Base-by-base conservation (phyloP, 2,329 filamentous ascomycete species). In the Ophiostoma angusticollis region DNA sequence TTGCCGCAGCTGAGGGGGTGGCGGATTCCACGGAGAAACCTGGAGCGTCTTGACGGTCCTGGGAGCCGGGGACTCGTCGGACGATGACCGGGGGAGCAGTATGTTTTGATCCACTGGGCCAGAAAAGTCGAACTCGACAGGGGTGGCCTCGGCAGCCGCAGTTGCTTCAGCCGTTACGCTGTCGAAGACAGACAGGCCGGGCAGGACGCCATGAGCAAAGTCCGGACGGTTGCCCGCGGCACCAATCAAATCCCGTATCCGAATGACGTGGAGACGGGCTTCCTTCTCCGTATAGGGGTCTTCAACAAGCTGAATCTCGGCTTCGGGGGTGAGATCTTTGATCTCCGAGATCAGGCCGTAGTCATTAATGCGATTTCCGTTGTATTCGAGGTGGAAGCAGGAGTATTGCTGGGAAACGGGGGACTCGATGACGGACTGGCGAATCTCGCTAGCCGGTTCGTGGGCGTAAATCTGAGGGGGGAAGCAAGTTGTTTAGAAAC, bases 221-320 rank as follows among this genome's bases (percentile, higher is more conserved):
- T 96, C 91, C 39, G 85, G 81, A 44, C 87, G 80, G 59, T 95
- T 78, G 30, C 86, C 86, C 30, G 89, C 79, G 51, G 89, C 89
- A 35, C 91, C 91, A 51, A 98, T 86, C 48, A 98, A 72, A 57
- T 98, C 91, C 47, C 91, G 74, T 45, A 94, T 80, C 49, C 91
- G 74, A 37, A 98, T 77, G 47, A 96, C 67, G 61, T 98, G 91
- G 68, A 98, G 82, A 48, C 93, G 80, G 22, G 91, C 89, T 63
- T 98, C 91, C 65, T 94, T 96, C 65, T 98, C 91, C 31, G 85
- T 98, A 60, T 98, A 98, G 32, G 93, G 84, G 55, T 98, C 91
- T 62, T 95, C 82, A 39, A 95, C 77, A 50, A 98, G 65, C 39
- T 72, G 73, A 42, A 95, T 72, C 53, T 87, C 81, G 25, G 87